Evolutionary conservation across 345 rosid species (phyloP).

Genomic region (Pistacia integerrima): DNA sequence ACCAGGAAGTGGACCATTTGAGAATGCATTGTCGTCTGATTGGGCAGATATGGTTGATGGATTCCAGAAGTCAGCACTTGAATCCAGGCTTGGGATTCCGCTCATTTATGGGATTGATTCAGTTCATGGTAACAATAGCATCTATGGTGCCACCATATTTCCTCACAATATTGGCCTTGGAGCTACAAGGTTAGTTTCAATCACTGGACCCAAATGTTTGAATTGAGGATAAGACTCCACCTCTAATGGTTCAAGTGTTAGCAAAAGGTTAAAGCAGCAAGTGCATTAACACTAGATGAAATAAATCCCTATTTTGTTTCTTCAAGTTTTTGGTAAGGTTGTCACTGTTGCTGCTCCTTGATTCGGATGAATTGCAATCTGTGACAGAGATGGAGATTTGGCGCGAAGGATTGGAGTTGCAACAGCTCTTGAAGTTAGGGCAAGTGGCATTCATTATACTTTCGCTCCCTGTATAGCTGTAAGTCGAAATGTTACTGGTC

Average conservation of each 20-base stretch:
- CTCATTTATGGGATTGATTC: slow-evolving; percentile 86
- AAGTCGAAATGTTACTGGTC: slow-evolving; percentile 29
- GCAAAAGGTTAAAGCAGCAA: not conserved
- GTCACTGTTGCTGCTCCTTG: not conserved
- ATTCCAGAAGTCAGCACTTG: slow-evolving; percentile 64
- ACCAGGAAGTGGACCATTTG: slow-evolving; percentile 73
- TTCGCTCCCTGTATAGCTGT: slow-evolving; percentile 91
- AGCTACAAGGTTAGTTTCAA: slow-evolving; percentile 65
- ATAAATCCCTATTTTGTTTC: not conserved
- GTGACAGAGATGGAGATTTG: slow-evolving; percentile 71
- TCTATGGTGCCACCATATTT: slow-evolving; percentile 80
- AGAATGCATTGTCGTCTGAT: slow-evolving; percentile 56
- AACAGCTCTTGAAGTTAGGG: slow-evolving; percentile 90
- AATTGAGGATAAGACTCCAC: too few species aligned
- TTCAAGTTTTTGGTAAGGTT: too few species aligned
- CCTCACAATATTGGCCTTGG: slow-evolving; percentile 94
- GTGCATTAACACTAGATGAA: not conserved
- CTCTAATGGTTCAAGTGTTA: too few species aligned
- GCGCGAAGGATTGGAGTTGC: slow-evolving; percentile 63
- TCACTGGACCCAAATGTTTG: not conserved
- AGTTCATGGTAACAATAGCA: slow-evolving; percentile 80
- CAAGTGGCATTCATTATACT: slow-evolving; percentile 75
- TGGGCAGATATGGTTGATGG: slow-evolving; percentile 92
- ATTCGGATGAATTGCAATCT: slow-evolving; percentile 25
- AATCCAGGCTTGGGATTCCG: slow-evolving; percentile 81